A percentile compares a stretch with the other conserved stretches of the same genome.
Conservation (phyloP, 306 rosid species). For the Prosopis cineraria region DNA sequence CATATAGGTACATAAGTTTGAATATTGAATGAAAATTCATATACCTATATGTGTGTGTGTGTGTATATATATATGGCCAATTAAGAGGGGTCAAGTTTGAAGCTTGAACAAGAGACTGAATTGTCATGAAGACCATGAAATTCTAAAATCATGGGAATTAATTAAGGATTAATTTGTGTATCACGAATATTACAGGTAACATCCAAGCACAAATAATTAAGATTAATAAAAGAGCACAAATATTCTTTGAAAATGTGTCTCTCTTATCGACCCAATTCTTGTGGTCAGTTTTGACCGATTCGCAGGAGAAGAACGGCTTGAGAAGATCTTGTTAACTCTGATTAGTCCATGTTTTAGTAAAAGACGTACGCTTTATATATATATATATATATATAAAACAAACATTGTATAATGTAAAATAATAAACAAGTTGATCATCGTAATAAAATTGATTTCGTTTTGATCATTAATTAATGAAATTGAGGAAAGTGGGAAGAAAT, state of each 20-base stretch:
- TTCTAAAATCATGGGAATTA: background rate
- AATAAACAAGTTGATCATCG: background rate
- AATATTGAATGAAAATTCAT: background rate
- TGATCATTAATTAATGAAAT: background rate
- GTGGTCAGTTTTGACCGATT: conserved; percentile 6
- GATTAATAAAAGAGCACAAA: background rate
- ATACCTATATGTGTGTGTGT: too few species aligned
- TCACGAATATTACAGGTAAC: background rate
- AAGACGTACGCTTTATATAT: conserved; percentile 6
- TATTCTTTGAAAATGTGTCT: background rate
- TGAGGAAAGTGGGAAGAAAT: background rate
- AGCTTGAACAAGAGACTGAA: background rate
- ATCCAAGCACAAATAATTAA: background rate
- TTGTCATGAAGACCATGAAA: background rate
- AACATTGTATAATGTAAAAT: background rate
- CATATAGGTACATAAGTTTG: background rate
- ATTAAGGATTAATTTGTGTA: background rate
- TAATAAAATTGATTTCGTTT: background rate
- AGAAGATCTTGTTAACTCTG: background rate
- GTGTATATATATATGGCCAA: background rate
- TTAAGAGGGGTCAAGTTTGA: background rate
- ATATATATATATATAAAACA: background rate
- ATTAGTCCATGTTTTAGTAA: conserved; percentile 25
- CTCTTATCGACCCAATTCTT: background rate
- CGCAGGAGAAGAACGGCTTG: background rate